Conservation (phyloP, 805 yeast genomes). For the Candida michaelii region DNA sequence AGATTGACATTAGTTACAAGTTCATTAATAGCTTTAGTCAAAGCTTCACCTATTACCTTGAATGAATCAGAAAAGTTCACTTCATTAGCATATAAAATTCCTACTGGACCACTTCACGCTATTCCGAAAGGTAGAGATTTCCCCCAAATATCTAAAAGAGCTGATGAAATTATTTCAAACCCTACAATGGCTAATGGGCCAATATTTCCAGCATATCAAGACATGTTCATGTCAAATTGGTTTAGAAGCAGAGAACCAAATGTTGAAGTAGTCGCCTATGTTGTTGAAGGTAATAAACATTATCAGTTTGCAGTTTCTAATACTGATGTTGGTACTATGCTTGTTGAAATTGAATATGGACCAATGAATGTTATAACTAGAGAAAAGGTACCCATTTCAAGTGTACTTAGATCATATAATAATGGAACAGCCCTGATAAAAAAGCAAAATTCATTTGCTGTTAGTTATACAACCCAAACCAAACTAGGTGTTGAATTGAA, state of each 20-base stretch:
- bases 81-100: no score
- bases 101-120: no score
- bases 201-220: not conserved
- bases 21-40: not conserved
- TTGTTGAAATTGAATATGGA: slow-evolving; percentile 7
- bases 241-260: slow-evolving; percentile 3
- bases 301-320: slow-evolving; percentile 8
- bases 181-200: slow-evolving; percentile 5
- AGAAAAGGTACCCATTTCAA: slow-evolving; percentile 7
- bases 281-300: slow-evolving; percentile 2
- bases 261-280: slow-evolving; percentile 6
- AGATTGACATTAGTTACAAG: no score
- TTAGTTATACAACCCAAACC: slow-evolving; percentile 1
- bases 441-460: slow-evolving; percentile 10
- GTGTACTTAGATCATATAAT: not conserved
- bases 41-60: not conserved
- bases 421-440: slow-evolving; percentile 6
- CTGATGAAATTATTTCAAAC: not conserved
- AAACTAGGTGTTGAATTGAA: not conserved
- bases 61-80: no score
- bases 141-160: not conserved
- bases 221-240: slow-evolving; percentile 5
- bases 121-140: no score
- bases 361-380: not conserved
- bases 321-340: not conserved